Conservation (phyloP, 1,139 yeast species). For the Magnusiomyces suaveolens region DNA sequence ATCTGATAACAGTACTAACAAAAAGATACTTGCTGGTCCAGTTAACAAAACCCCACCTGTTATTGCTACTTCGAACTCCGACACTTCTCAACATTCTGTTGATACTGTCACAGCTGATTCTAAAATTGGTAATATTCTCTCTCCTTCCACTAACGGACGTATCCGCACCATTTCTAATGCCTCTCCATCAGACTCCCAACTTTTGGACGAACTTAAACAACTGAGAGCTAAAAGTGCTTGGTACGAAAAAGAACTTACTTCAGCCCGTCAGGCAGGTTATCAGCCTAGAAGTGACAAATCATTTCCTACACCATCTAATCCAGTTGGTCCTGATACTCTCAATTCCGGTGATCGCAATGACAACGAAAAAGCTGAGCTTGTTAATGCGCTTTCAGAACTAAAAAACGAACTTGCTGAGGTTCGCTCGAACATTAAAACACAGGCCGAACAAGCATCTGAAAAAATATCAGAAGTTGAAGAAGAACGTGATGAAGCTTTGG, state of each 20-base stretch:
- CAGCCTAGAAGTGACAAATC: too few relatives aligned
- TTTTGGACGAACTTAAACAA: conserved; percentile 21
- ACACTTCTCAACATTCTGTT: neutral
- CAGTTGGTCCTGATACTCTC: neutral
- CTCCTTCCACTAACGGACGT: neutral
- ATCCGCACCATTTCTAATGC: neutral
- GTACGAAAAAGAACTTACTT: conserved; percentile 29
- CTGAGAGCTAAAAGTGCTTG: conserved; percentile 30
- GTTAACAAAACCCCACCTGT: neutral
- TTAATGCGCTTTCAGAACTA: conserved; percentile 27
- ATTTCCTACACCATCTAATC: too few relatives aligned
- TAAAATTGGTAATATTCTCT: neutral
- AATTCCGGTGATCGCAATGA: neutral
- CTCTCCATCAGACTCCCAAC: neutral
- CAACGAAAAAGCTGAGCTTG: conserved; percentile 11
- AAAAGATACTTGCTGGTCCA: neutral
- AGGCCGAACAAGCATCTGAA: conserved; percentile 30
- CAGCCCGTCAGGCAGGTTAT: too few relatives aligned
- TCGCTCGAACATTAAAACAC: conserved; percentile 25
- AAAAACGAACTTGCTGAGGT: conserved; percentile 30
- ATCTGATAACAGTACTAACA: neutral
- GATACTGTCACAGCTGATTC: neutral
- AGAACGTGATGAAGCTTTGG: conserved; percentile 21
- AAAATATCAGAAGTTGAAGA: conserved; percentile 23
- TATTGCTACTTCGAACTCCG: neutral